phyloP scores from a whole-genome alignment of 2,329 filamentous ascomycete species.

The Pestalotiopsis sp. region DNA sequence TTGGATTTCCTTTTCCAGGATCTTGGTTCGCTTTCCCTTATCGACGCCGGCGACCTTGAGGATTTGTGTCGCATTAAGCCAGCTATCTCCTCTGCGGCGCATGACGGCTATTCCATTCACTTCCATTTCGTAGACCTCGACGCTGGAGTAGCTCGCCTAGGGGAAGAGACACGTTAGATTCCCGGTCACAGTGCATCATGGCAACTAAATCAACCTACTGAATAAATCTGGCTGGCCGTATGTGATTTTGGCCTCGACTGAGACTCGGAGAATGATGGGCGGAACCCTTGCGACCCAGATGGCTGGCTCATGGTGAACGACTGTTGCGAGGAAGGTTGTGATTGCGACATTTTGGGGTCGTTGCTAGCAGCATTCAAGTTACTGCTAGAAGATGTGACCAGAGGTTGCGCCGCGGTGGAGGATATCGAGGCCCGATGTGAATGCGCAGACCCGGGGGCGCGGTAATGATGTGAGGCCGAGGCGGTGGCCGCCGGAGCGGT shows the following conservation, averaged over 20 bases:
- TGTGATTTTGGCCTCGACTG: slow-evolving; percentile 37
- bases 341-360: slow-evolving; percentile 47
- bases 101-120: slow-evolving; percentile 92
- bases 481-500: slow-evolving; percentile 20
- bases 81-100: slow-evolving; percentile 91
- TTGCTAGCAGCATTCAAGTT: slow-evolving; percentile 24
- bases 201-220: slow-evolving; percentile 44
- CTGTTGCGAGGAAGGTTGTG: slow-evolving; percentile 53
- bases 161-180: neutral
- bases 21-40: slow-evolving; percentile 96
- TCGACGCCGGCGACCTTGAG: slow-evolving; percentile 96
- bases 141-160: slow-evolving; percentile 87
- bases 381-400: slow-evolving; percentile 17
- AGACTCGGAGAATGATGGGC: slow-evolving; percentile 40
- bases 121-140: slow-evolving; percentile 98
- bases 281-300: slow-evolving; percentile 45
- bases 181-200: neutral
- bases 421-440: slow-evolving; percentile 18
- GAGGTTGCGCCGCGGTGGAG: slow-evolving; percentile 16
- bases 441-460: slow-evolving; percentile 7
- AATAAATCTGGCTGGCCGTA: slow-evolving; percentile 60
- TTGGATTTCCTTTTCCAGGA: slow-evolving; percentile 95
- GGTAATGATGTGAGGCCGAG: slow-evolving; percentile 13
- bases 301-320: slow-evolving; percentile 60
- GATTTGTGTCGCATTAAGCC: slow-evolving; percentile 98